These are phyloP conservation scores for Dendrothele bispora DNA, from an alignment of 768 basidiomycete genomes.

Conservation along the genomic window DNA sequence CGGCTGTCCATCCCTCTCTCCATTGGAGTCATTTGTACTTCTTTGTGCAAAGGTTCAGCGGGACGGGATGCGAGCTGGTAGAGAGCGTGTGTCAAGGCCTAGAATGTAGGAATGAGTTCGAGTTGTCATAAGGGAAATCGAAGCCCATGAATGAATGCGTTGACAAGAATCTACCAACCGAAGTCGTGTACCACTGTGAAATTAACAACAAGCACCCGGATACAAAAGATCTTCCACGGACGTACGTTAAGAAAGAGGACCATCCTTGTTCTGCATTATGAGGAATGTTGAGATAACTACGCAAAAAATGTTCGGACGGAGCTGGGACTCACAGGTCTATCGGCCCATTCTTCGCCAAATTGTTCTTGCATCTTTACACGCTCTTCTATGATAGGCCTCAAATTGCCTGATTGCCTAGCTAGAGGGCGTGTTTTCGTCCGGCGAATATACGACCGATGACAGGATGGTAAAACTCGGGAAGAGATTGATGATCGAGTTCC, in stretches of 20 bases:
- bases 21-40: too few relatives aligned
- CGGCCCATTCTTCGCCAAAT: conserved; percentile 27
- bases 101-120: neutral
- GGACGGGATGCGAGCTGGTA: conserved; percentile 21
- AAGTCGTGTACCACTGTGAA: conserved; percentile 33
- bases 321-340: conserved; percentile 20
- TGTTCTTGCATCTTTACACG: conserved; percentile 19
- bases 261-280: conserved; percentile 6
- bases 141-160: too few relatives aligned
- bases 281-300: neutral
- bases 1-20: too few relatives aligned
- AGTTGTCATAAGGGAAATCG: neutral
- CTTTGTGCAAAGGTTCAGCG: conserved; percentile 18
- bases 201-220: conserved; percentile 25
- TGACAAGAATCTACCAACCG: too few relatives aligned
- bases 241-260: conserved; percentile 15
- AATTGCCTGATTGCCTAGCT: conserved; percentile 19
- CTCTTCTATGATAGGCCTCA: conserved; percentile 21
- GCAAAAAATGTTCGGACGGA: neutral
- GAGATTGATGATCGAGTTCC: conserved; percentile 22
- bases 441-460: neutral
- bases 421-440: conserved; percentile 4
- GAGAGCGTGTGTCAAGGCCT: conserved; percentile 21
- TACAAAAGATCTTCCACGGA: conserved; percentile 13
- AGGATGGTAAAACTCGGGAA: conserved; percentile 32